These are phyloP conservation scores for Aspergillus hortae DNA, from an alignment of 2,329 filamentous ascomycete species.

Conservation along the genomic window DNA sequence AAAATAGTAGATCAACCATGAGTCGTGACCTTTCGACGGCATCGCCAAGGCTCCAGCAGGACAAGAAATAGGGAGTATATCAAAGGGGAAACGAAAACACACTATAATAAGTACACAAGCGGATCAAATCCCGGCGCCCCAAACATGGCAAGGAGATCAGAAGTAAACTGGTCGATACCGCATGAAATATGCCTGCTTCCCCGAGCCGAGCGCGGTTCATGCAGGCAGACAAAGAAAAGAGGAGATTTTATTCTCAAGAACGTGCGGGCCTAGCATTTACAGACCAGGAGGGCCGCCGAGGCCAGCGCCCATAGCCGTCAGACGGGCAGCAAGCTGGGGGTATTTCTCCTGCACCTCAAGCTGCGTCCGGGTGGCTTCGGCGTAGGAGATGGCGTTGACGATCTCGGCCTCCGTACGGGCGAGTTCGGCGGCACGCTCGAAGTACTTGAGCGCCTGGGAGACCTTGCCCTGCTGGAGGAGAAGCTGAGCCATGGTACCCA, in stretches of 20 bases:
- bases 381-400: slow-evolving; percentile 92
- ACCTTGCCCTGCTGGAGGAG: slow-evolving; percentile 98
- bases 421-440: slow-evolving; percentile 91
- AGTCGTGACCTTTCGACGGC: not conserved
- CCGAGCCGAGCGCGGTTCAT: not conserved
- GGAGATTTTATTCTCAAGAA: not conserved
- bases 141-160: not conserved
- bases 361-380: slow-evolving; percentile 93
- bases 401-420: slow-evolving; percentile 93
- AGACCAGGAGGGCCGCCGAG: slow-evolving; percentile 33
- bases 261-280: slow-evolving; percentile 20
- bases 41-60: not conserved
- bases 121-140: not conserved
- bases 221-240: not conserved
- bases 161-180: not conserved
- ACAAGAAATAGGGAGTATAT: slow-evolving; percentile 10
- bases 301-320: slow-evolving; percentile 57
- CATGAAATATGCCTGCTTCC: not conserved
- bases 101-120: slow-evolving; percentile 13
- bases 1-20: not conserved
- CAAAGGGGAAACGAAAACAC: slow-evolving; percentile 7
- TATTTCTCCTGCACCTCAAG: slow-evolving; percentile 88
- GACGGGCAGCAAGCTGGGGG: slow-evolving; percentile 70
- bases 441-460: slow-evolving; percentile 90
- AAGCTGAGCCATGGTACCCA: slow-evolving; percentile 97